phyloP scores from a whole-genome alignment of 164 flowering plant species.

The Dillenia suffruticosa region DNA sequence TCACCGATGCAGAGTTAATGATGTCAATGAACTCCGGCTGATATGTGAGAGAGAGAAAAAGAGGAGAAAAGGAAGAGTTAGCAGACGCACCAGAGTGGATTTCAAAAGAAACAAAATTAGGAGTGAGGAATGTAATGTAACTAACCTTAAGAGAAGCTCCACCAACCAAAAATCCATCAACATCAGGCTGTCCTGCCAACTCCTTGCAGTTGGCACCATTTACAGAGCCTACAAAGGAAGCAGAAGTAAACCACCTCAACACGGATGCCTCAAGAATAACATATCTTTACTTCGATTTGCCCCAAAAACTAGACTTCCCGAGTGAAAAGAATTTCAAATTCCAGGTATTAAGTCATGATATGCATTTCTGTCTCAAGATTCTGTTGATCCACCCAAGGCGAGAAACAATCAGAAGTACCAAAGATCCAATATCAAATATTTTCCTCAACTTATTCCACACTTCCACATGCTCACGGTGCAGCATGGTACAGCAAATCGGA shows the following conservation, averaged over 20 bases:
- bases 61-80: background rate
- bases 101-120: background rate
- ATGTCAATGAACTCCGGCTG: conserved; percentile 82
- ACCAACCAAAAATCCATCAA: conserved; percentile 88
- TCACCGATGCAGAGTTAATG: conserved; percentile 67
- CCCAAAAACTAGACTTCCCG: too few species aligned
- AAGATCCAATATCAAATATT: too few species aligned
- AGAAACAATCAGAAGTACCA: too few species aligned
- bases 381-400: too few species aligned
- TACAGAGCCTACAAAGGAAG: conserved; percentile 52
- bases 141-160: conserved; percentile 81
- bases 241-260: background rate
- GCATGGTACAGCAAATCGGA: too few species aligned
- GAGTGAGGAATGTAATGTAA: background rate
- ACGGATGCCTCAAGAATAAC: too few species aligned
- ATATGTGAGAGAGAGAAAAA: background rate
- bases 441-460: too few species aligned
- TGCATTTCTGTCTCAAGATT: too few species aligned
- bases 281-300: too few species aligned
- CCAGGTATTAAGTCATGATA: too few species aligned
- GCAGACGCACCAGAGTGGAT: background rate
- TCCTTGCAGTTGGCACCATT: conserved; percentile 77
- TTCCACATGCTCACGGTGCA: too few species aligned
- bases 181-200: conserved; percentile 61
- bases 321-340: too few species aligned